Base-by-base conservation (phyloP, 2,329 filamentous ascomycete species). In the Cytospora chrysosperma region DNA sequence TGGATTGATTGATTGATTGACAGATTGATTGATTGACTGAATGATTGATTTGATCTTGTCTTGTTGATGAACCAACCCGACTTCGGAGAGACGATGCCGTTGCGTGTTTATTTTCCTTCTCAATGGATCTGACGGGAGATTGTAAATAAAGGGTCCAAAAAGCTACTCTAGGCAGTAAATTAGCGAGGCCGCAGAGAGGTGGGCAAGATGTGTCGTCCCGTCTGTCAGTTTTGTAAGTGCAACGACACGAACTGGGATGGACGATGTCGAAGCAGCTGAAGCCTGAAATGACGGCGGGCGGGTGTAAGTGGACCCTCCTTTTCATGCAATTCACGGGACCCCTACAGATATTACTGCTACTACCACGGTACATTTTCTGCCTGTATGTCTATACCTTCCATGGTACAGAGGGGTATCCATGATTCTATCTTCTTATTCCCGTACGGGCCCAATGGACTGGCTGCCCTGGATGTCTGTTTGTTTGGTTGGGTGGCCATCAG, bases 1-100 rank as follows among this genome's bases (percentile, higher is more conserved):
- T 30, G 4, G 50, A 55, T 32, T 51, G 50, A 61, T 47, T 61
- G 61, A 37, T 21, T 56, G 40, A 50, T 49, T 55, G 28, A 34
- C n/a, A 30, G 28, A 30, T 30, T 30, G 28, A 30, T 30, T 30
- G 50, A 55, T 32, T 51, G 50, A 61, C 34, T 61, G 61, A 37
- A 27, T 56, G 40, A 50, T 49, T 55, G 28, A 34, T 34, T n/a
- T 19, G 32, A 34, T 40, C 15, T 40, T 37, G 61, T 40, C 15
- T 40, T 37, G 61, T 40, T 50, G 61, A 54, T 54, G 52, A 64
- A 50, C 43, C 30, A 56, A 52, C 57, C 40, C 52, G 52, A 60
- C 58, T 34, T 60, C 58, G 58, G 58, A 60, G 53, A 60, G 58
- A 60, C 58, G 59, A 61, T 34, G 59, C 49, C 51, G 51, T 54